A percentile compares a stretch with the other conserved stretches of the same genome.
Conservation (phyloP, 2,329 filamentous ascomycete species). For the Decorospora gaudefroyi region DNA sequence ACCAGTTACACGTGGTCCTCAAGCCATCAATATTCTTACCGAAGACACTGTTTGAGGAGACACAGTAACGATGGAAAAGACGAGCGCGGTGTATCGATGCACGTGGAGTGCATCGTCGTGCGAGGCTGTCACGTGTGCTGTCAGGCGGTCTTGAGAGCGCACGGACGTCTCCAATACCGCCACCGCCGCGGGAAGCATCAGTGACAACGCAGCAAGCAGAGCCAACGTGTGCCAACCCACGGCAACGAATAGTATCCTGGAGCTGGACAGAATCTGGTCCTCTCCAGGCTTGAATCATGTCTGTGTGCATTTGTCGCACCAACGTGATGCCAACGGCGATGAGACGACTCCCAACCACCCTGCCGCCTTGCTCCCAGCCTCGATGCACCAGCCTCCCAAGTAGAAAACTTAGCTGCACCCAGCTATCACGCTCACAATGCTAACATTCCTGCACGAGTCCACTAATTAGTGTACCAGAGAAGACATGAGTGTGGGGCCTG, state of each 20-base stretch:
- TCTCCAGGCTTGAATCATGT: constrained; percentile 3
- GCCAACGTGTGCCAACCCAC: constrained; percentile 5
- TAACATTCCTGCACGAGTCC: constrained; percentile 35
- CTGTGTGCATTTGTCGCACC: constrained; percentile 28
- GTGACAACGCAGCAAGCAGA: constrained; percentile 20
- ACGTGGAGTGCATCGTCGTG: too few species aligned
- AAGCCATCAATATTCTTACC: too few species aligned
- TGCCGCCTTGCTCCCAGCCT: constrained; percentile 32
- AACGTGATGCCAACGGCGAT: constrained; percentile 29
- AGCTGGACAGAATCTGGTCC: constrained; percentile 11
- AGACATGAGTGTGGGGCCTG: constrained; percentile 46
- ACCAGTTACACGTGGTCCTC: too few species aligned
- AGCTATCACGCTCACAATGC: constrained; percentile 26
- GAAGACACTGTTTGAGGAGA: too few species aligned
- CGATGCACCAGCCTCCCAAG: constrained; percentile 32
- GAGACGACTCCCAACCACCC: constrained; percentile 34
- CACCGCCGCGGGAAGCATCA: constrained; percentile 14
- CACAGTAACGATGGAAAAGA: too few species aligned
- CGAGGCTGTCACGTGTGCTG: too few species aligned
- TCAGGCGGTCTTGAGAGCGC: too few species aligned
- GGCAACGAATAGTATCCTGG: constrained; percentile 10
- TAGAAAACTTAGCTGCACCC: constrained; percentile 33
- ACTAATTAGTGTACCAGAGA: constrained; percentile 34
- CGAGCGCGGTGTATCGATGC: too few species aligned
- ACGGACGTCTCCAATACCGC: constrained; percentile 6